phyloP scores from a whole-genome alignment of 2,329 filamentous ascomycete species.

The Didymella keratinophila region DNA sequence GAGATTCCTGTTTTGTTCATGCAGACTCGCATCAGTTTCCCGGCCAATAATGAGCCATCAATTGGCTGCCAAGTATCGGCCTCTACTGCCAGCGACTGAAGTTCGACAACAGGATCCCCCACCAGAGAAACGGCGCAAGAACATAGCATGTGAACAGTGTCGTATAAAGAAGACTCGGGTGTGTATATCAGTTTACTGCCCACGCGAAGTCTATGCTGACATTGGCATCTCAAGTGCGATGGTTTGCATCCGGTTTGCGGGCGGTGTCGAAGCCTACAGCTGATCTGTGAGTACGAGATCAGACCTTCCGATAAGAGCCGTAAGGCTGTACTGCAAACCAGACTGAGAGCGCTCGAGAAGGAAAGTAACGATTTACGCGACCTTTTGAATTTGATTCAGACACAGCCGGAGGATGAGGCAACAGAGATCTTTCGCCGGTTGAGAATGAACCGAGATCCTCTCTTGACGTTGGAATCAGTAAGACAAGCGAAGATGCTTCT shows the following conservation, averaged over 20 bases:
- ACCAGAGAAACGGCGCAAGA: background rate
- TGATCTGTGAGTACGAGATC: background rate
- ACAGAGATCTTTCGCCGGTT: background rate
- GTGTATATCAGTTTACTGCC: background rate
- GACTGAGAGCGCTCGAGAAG: background rate
- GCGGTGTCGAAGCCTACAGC: background rate
- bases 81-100: background rate
- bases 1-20: background rate
- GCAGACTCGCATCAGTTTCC: background rate
- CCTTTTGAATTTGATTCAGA: background rate
- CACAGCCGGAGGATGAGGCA: background rate
- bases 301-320: background rate
- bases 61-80: background rate
- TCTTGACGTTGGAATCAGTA: background rate
- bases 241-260: background rate
- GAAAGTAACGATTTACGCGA: background rate
- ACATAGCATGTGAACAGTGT: background rate
- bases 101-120: background rate
- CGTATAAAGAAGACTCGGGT: background rate
- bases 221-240: background rate
- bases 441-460: background rate
- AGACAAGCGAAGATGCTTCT: background rate
- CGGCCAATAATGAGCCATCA: background rate
- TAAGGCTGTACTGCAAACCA: background rate
- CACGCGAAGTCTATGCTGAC: background rate